Evolutionary conservation across 2,329 filamentous ascomycete genomes (phyloP), one percentile per base, ranked within the genome.

Genomic region (Paraconiothyrium brasiliense): DNA sequence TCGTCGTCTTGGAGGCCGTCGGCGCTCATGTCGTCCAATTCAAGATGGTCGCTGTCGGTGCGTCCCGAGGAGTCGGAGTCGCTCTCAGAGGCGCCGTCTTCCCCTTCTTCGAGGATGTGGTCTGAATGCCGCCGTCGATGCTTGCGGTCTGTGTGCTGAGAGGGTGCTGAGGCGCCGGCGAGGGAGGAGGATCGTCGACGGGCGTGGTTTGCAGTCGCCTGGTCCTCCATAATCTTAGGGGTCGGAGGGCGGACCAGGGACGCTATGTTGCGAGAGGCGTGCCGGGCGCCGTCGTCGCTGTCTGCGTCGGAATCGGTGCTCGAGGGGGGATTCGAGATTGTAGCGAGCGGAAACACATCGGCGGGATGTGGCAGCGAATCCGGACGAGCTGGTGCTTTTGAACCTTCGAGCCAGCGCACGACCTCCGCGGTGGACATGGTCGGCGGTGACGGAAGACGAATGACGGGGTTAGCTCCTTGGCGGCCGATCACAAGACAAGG

Each of bases 1-100:
- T 97, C 94, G 74, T 97, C 94, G 70, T 94, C 92, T 63, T 92
- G 78, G 27, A 81, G 88, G 32, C 92, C 91, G 66, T 93, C 90
- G 67, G 92, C 90, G 32, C 87, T 85, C 67, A 87, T 80, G 65
- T 84, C 79, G 69, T 85, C 83, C 71, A 87, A 75, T 74, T 89
- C 86, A 70, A 87, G 83, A 68, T 89, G 87, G 54, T 76, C 78
- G 69, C 79, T 79, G 54, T 75, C 76, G 32, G 79, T 81, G 64
- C 63, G 72, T 24, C 67, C 71, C 37, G 72, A 76, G 8, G 68
- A 74, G 56, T 74, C 73, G 4, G 75, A 76, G 35, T 73, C 71
- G 44, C 69, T 70, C 63, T 68, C 73, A 14, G 70, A 75, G 35
- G 66, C 65, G 22, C 66, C 61, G 65, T 77, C 74, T 44, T 73